These are phyloP conservation scores for Grigorovia humatica DNA, from an alignment of 805 yeast genomes.

Conservation along the genomic window DNA sequence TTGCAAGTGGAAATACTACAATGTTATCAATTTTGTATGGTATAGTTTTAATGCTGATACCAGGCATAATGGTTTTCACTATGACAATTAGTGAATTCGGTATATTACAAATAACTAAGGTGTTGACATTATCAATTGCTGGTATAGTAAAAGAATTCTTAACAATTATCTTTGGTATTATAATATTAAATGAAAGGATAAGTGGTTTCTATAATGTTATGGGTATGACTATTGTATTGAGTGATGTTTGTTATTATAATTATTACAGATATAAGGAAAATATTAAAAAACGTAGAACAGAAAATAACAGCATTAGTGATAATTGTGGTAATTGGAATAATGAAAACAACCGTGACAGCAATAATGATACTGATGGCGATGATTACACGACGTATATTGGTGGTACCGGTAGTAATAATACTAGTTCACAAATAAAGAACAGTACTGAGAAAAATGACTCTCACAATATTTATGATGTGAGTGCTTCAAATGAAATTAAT, in stretches of 20 bases:
- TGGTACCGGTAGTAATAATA: background rate
- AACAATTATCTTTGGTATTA: constrained; percentile 58
- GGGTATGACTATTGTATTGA: constrained; percentile 66
- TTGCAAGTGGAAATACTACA: background rate
- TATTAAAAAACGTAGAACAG: background rate
- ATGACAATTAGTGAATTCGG: constrained; percentile 87
- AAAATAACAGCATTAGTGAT: background rate
- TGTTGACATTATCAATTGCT: constrained; percentile 77
- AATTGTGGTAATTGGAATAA: background rate
- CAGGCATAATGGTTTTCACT: constrained; percentile 79
- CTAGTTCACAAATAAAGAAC: background rate
- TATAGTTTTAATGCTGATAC: constrained; percentile 51
- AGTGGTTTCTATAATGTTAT: constrained; percentile 49
- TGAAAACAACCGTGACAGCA: background rate
- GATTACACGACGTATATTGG: background rate
- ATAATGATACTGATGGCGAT: background rate
- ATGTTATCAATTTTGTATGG: constrained; percentile 38
- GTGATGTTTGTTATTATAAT: constrained; percentile 80
- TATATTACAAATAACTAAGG: constrained; percentile 69
- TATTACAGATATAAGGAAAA: constrained; percentile 39
- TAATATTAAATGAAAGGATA: constrained; percentile 67
- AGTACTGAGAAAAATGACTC: background rate
- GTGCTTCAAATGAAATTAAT: too few relatives aligned
- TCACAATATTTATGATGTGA: background rate
- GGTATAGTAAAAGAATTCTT: constrained; percentile 89